A percentile compares a stretch with the other conserved stretches of the same genome.
These are phyloP conservation scores for Zymoseptoria crescenta DNA, from an alignment of 2,329 filamentous ascomycete genomes.

Conservation along the genomic window DNA sequence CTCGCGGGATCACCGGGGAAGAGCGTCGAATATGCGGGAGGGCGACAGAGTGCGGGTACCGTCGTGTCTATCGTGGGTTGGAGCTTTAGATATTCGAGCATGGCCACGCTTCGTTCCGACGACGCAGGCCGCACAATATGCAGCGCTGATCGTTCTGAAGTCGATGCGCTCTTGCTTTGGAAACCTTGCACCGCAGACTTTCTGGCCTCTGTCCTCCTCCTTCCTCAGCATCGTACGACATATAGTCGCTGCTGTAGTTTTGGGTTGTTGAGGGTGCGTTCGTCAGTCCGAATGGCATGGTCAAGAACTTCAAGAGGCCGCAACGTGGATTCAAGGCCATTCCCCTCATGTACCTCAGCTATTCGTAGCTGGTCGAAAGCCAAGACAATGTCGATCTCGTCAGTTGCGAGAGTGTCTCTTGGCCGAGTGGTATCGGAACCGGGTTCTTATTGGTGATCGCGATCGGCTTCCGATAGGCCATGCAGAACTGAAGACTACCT, in stretches of 20 bases:
- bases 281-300: conserved; percentile 5
- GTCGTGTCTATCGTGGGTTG: too few relatives aligned
- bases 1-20: too few relatives aligned
- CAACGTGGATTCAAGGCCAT: conserved; percentile 8
- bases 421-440: not conserved
- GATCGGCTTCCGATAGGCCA: not conserved
- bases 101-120: too few relatives aligned
- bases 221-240: too few relatives aligned
- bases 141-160: too few relatives aligned
- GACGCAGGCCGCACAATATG: too few relatives aligned
- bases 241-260: not conserved
- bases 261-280: conserved; percentile 3
- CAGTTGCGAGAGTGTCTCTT: not conserved
- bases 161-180: too few relatives aligned
- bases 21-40: too few relatives aligned
- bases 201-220: too few relatives aligned
- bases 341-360: conserved; percentile 3
- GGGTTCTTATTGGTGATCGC: not conserved
- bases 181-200: too few relatives aligned
- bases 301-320: conserved; percentile 6
- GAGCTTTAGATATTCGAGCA: too few relatives aligned
- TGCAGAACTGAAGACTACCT: not conserved
- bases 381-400: conserved; percentile 12
- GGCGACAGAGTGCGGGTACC: too few relatives aligned
- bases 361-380: conserved; percentile 10